A percentile compares a stretch with the other conserved stretches of the same genome.
Conservation (phyloP, 768 basidiomycete genomes). For the Ramaria sp. region DNA sequence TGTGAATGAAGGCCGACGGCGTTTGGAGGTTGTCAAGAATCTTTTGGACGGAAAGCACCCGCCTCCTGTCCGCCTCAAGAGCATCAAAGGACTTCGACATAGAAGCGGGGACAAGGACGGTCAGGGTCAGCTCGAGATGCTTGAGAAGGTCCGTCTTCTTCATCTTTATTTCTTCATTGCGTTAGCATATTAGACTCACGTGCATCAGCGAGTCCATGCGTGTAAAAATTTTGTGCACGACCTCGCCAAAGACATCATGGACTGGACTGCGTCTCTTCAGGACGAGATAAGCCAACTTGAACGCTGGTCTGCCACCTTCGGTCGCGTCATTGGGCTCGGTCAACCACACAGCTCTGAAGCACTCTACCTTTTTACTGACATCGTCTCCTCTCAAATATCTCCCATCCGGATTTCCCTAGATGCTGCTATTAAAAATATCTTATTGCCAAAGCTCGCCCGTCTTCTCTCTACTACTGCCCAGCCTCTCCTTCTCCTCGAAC, state of each 20-base stretch:
- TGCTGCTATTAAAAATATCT: slow-evolving; percentile 35
- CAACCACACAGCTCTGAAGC: slow-evolving; percentile 23
- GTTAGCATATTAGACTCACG: background rate
- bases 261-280: slow-evolving; percentile 48
- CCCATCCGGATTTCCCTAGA: slow-evolving; percentile 45
- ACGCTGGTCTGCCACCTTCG: slow-evolving; percentile 53
- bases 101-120: background rate
- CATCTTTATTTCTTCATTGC: background rate
- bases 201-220: slow-evolving; percentile 17
- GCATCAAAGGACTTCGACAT: slow-evolving; percentile 3
- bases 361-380: slow-evolving; percentile 35
- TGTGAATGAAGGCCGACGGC: slow-evolving; percentile 68
- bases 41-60: slow-evolving; percentile 33
- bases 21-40: slow-evolving; percentile 71
- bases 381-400: slow-evolving; percentile 44
- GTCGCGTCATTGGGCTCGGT: slow-evolving; percentile 37
- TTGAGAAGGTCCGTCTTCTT: slow-evolving; percentile 5
- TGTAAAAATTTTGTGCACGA: slow-evolving; percentile 48
- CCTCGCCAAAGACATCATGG: slow-evolving; percentile 49
- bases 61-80: slow-evolving; percentile 8
- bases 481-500: slow-evolving; percentile 54
- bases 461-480: slow-evolving; percentile 49
- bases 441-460: slow-evolving; percentile 47
- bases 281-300: slow-evolving; percentile 38
- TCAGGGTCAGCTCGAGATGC: slow-evolving; percentile 1